Base-by-base conservation (phyloP, 2,329 filamentous ascomycete genomes). In the Cladosporium phlei region DNA sequence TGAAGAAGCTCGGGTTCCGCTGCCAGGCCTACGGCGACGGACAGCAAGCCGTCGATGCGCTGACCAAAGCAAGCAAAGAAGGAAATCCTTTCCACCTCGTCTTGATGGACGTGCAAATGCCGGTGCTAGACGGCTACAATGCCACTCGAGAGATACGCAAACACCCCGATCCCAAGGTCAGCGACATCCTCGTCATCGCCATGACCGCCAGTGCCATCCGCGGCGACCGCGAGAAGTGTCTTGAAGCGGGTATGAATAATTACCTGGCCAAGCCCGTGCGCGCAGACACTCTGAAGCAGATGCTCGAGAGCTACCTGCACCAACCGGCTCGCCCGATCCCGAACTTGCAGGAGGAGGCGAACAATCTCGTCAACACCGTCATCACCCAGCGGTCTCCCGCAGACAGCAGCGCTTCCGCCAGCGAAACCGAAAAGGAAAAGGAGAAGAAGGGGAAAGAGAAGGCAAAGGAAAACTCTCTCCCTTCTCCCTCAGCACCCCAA, bases 161-260 rank as follows among this genome's bases (percentile, higher is more conserved):
- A 55, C 89, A 96, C 64, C 65, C 79, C 0, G 78, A 88, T 49
- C 83, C 88, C 27, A 78, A 79, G 6, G 88, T 97, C 9, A 78
- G 87, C 43, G 83, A 87, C 54, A 80, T 94, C 1, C 73, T 96
- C n/a, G 86, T 97, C 38, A 96, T 97, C 57, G 91, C 91, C 46
- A 96, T 97, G 91, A 97, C 91, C 1, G 91, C 91, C 1, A 90
- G 85, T 20, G 91, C 91, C 3, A 97, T 97, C 51, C 86, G 93
- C 63, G 91, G 91, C 14, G 91, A 97, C 63, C 78, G 90, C 38
- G 91, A 97, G 64, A 96, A 95, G 69, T 96, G 91, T 57, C 72
- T 96, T n/a, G 88, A 89, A 39, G 88, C 88, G 1, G 91, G 91
- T 34, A 97, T 97, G 91, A 95, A 96, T 66, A 93, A 96, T 60